Conservation (phyloP, 1,284 basidiomycete species). For the Farysia itapuensis region DNA sequence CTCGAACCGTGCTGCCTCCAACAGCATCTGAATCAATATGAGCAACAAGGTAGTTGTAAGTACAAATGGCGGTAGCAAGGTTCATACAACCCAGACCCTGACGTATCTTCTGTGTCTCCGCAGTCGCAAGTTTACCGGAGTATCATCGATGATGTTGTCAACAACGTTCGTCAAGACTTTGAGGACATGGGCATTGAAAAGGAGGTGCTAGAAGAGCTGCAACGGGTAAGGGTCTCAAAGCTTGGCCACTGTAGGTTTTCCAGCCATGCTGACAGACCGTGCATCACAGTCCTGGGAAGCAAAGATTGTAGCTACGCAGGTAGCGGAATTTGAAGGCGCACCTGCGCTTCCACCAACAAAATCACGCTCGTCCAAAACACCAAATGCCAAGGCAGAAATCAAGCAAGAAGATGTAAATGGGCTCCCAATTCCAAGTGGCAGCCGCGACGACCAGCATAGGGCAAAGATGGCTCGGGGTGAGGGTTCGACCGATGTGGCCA, state of each 20-base stretch:
- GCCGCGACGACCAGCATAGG: slow-evolving; percentile 17
- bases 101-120: slow-evolving; percentile 1
- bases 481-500: slow-evolving; percentile 15
- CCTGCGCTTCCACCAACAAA: slow-evolving; percentile 34
- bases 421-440: slow-evolving; percentile 2
- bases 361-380: slow-evolving; percentile 30
- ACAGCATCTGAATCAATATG: slow-evolving; percentile 18
- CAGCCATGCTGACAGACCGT: too few species aligned
- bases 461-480: slow-evolving; percentile 35
- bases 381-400: slow-evolving; percentile 19
- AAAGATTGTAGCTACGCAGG: slow-evolving; percentile 86
- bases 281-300: slow-evolving; percentile 81
- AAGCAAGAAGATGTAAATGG: slow-evolving; percentile 18
- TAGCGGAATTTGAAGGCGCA: slow-evolving; percentile 83
- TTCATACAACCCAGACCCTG: background rate
- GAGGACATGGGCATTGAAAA: slow-evolving; percentile 94
- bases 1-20: too few species aligned
- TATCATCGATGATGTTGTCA: slow-evolving; percentile 95
- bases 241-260: too few species aligned
- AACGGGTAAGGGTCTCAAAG: slow-evolving; percentile 74
- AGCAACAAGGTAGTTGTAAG: slow-evolving; percentile 44
- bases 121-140: slow-evolving; percentile 88
- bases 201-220: slow-evolving; percentile 82
- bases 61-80: too few species aligned
- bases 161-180: slow-evolving; percentile 85